Evolutionary conservation across 805 yeast species (phyloP), one percentile per base, ranked within the genome.

Genomic region (Candida ipomoeae): DNA sequence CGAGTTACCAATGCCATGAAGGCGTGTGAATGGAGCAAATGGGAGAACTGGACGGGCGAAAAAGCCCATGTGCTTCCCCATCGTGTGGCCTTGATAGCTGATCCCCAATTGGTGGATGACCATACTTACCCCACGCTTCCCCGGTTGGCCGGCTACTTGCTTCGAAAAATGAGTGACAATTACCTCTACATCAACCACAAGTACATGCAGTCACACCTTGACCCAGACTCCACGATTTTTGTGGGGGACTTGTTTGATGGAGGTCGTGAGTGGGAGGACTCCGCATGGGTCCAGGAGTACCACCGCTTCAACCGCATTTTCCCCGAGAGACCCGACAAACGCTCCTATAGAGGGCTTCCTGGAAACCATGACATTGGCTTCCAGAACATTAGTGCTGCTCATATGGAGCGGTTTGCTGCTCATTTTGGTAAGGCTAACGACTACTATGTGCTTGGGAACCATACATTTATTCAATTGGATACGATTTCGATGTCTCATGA

Each of bases 331-430:
- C 69, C 76, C n/a, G 68, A 73, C 48, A 70, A 79, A 46, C 58
- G 67, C 20, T 66, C 67, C 23, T 62, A 64, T 46, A 58, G 69
- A 33, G 66, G 74, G 2, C 62, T 79, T 7, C 96, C 97, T 0
- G 99, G 99, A 1, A 94, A 94, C 63, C 99, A 94, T 65, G 99
- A 94, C 64, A 89, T 95, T 55, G 99, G 99, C 0, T 92, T 86
- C 68, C 96, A 94, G 29, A 80, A 83, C 52, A 81, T 94, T 14
- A 73, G 81, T 15, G 74, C 76, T 23, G 66, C 73, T 1, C 81
- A 84, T 21, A 67, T 79, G 41, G 67, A 79, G 34, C 70, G 98
- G 56, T 94, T 91, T 67, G 69, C 78, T 37, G 70, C 83, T 1
- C 77, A 73, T 62, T 92, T 89, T 65, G 99, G 98, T 1, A 81